Base-by-base conservation (phyloP, 352 stramenopile genomes). In the Globisporangium paddicum region DNA sequence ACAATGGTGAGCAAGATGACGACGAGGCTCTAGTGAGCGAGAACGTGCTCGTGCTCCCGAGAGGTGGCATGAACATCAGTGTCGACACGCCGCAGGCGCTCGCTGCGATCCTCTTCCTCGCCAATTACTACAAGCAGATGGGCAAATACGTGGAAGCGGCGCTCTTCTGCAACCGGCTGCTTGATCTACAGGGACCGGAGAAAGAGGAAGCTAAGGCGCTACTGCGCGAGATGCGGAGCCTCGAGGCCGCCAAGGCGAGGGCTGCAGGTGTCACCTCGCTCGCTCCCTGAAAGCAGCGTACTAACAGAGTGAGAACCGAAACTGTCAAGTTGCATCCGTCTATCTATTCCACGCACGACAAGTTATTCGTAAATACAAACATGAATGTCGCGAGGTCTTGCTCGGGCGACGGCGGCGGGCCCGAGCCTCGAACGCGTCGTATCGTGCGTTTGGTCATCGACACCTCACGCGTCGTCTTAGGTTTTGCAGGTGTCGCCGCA, bases 151-250 rank as follows among this genome's bases (percentile, higher is more conserved):
- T 58, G 0, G 71, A 82, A 42, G 82, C 85, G 5, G 75, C 65
- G 18, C 69, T 88, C 23, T 89, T 90, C 55, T 95, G 85, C 67
- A 90, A 90, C 45, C 74, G 82, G 13, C 63, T 95, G 19, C 32
- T 92, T 21, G 85, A 95, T 34, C 71, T 91, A 41, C 79, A 90
- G 48, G 85, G 85, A 2, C 83, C 81, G 1, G 82, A 93, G 47
- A 88, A 89, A 59, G 85, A 95, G 57, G 85, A 95, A 61, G 85
- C 82, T 19, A 95, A 91, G 63, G 77, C 81, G 19, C 61, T 93
- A 38, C 60, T 95, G 40, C 77, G 82, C 2, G 79, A 90, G 61
- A 90, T 95, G 73, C 77, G 86, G 19, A 86, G 72, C 65, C 67
- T 90, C 7, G 74, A 88, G 44, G 74, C 77, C 26, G 68, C 67